These are phyloP conservation scores for Coemansia umbellata DNA, from an alignment of 192 early-diverging fungal species.

Conservation along the genomic window DNA sequence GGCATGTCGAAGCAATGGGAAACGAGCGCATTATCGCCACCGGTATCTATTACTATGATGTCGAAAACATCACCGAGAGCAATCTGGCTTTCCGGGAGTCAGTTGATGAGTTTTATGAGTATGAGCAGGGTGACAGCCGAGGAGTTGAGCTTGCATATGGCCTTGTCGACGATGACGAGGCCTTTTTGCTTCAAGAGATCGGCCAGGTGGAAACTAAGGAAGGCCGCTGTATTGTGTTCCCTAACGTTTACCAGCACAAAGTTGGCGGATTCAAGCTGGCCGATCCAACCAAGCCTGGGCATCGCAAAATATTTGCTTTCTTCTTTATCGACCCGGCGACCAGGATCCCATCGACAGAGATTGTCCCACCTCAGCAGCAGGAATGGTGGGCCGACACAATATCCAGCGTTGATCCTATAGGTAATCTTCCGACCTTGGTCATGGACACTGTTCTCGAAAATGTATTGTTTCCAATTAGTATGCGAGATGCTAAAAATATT, in stretches of 20 bases:
- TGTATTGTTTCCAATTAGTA: constrained; percentile 18
- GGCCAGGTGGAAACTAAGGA: constrained; percentile 45
- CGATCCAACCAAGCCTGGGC: constrained; percentile 58
- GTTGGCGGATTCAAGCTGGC: constrained; percentile 59
- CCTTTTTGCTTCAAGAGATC: constrained; percentile 39
- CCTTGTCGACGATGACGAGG: constrained; percentile 10
- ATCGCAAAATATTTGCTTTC: constrained; percentile 64
- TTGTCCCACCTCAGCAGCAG: constrained; percentile 64
- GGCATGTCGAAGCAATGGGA: constrained; percentile 67
- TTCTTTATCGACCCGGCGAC: constrained; percentile 64
- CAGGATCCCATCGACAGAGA: constrained; percentile 51
- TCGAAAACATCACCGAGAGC: constrained; percentile 63
- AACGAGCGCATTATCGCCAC: constrained; percentile 67
- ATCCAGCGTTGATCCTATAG: too few species aligned
- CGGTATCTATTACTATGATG: constrained; percentile 65
- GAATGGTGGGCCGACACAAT: constrained; percentile 40
- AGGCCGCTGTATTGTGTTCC: constrained; percentile 66
- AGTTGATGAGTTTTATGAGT: constrained; percentile 3
- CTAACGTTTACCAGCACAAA: constrained; percentile 68
- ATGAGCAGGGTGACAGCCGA: constrained; percentile 2
- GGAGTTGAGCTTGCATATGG: constrained; percentile 38
- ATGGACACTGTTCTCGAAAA: constrained; percentile 6
- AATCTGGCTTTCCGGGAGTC: constrained; percentile 55
- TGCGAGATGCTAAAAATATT: constrained; percentile 27
- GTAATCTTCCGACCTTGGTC: constrained; percentile 9